phyloP scores from a whole-genome alignment of 768 basidiomycete genomes.

The Auricularia heimuer region DNA sequence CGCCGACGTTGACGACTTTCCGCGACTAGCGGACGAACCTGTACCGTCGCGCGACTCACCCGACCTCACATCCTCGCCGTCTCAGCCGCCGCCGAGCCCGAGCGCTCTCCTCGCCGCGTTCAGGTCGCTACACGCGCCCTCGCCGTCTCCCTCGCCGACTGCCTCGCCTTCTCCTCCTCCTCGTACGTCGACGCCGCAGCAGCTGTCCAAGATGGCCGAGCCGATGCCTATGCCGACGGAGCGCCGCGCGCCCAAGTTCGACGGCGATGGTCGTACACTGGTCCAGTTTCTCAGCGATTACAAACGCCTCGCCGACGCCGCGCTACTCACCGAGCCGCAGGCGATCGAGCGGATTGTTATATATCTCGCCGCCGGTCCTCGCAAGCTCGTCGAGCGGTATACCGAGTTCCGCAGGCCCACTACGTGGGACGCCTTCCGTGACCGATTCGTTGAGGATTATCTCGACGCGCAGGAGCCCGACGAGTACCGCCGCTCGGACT shows the following conservation, averaged over 20 bases:
- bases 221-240: no score
- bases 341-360: not conserved
- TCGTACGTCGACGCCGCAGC: no score
- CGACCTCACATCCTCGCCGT: no score
- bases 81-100: no score
- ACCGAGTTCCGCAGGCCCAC: not conserved
- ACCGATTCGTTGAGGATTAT: not conserved
- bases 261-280: not conserved
- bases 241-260: not conserved
- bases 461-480: not conserved
- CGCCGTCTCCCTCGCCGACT: no score
- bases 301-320: not conserved
- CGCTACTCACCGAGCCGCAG: not conserved
- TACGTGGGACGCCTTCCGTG: not conserved
- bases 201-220: no score
- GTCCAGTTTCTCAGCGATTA: not conserved
- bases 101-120: no score
- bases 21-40: no score
- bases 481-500: not conserved
- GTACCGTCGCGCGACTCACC: no score
- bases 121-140: no score
- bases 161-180: no score
- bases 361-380: not conserved
- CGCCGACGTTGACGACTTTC: no score
- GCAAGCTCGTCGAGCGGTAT: not conserved